These are phyloP conservation scores for Cicer arietinum DNA, from an alignment of 306 rosid genomes.

Conservation along the genomic window DNA sequence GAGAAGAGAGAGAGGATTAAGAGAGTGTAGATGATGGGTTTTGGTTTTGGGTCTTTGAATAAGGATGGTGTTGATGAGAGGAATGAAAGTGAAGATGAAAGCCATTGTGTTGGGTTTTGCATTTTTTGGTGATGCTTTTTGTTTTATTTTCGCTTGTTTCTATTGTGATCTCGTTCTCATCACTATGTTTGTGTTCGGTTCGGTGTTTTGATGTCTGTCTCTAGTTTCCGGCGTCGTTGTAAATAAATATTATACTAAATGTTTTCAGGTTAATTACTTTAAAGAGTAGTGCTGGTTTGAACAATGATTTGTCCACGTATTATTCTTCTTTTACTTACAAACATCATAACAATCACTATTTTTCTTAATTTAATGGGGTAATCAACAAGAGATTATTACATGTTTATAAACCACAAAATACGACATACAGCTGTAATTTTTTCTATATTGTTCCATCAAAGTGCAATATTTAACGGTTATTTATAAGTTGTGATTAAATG, in stretches of 20 bases:
- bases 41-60: conserved; percentile 62
- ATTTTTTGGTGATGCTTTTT: background rate
- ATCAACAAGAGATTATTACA: background rate
- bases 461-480: too few relatives aligned
- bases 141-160: too few relatives aligned
- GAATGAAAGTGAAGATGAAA: conserved; percentile 31
- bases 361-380: background rate
- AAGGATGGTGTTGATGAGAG: background rate
- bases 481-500: too few relatives aligned
- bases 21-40: conserved; percentile 60
- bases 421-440: too few relatives aligned
- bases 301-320: too few relatives aligned
- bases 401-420: background rate
- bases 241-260: too few relatives aligned
- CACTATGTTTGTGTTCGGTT: too few relatives aligned
- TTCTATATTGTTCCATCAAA: too few relatives aligned
- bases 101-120: conserved; percentile 4
- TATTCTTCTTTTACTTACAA: too few relatives aligned
- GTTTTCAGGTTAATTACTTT: background rate
- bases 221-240: background rate
- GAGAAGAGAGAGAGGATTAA: conserved; percentile 59
- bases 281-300: too few relatives aligned
- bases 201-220: background rate
- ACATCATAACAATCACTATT: too few relatives aligned
- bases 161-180: too few relatives aligned